phyloP scores from a whole-genome alignment of 257 asterid genomes.

The Solanum sitiens region DNA sequence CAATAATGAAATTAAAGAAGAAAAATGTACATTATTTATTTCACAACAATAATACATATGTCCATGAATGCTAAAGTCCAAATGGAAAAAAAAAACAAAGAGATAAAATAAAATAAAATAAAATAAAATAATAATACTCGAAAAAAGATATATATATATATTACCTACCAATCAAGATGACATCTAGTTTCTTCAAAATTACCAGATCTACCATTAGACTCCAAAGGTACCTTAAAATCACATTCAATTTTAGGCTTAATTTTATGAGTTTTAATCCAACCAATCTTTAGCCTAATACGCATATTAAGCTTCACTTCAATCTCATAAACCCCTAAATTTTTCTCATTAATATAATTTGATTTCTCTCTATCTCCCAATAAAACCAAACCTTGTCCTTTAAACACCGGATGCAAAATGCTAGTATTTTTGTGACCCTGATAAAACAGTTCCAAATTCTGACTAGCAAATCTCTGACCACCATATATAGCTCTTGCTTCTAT shows the following conservation, averaged over 20 bases:
- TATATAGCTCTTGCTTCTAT: slow-evolving; percentile 62
- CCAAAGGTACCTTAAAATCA: slow-evolving; percentile 50
- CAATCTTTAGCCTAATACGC: slow-evolving; percentile 33
- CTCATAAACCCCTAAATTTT: slow-evolving; percentile 15
- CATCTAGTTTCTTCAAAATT: slow-evolving; percentile 34
- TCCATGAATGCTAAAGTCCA: neutral
- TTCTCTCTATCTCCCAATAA: slow-evolving; percentile 35
- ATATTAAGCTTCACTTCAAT: slow-evolving; percentile 49
- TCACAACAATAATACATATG: neutral
- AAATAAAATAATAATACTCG: neutral
- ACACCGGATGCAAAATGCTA: slow-evolving; percentile 12
- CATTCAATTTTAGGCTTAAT: slow-evolving; percentile 71
- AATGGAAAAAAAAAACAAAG: neutral
- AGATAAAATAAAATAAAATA: neutral
- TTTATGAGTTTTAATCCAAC: slow-evolving; percentile 30
- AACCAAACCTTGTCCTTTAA: slow-evolving; percentile 30
- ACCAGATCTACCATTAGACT: slow-evolving; percentile 27
- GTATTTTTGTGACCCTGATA: slow-evolving; percentile 57
- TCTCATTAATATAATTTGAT: slow-evolving; percentile 12
- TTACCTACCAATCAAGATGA: slow-evolving; percentile 57
- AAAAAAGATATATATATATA: too few species aligned
- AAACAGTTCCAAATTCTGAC: slow-evolving; percentile 30
- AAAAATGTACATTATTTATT: slow-evolving; percentile 12
- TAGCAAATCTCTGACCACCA: slow-evolving; percentile 40
- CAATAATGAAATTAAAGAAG: neutral